Evolutionary conservation across 2,329 filamentous ascomycete species (phyloP).

Genomic region (Colletotrichum nymphaeae): DNA sequence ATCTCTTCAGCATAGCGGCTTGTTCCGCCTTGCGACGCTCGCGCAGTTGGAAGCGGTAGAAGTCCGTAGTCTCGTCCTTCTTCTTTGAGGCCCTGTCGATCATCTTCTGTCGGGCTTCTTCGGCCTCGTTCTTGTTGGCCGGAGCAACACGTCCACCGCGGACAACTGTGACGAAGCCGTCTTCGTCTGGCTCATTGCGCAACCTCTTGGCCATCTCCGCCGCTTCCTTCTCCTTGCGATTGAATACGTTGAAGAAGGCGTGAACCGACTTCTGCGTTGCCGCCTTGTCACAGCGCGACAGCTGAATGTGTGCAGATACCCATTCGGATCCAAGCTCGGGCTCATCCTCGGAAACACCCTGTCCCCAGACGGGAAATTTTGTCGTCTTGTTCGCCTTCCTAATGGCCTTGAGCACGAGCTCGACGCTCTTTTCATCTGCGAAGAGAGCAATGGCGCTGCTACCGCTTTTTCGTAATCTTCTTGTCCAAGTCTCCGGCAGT

Average conservation of each 20-base stretch:
- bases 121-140: slow-evolving; percentile 77
- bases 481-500: slow-evolving; percentile 80
- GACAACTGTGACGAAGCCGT: slow-evolving; percentile 94
- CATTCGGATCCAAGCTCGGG: slow-evolving; percentile 67
- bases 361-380: slow-evolving; percentile 76
- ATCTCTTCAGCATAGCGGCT: slow-evolving; percentile 73
- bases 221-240: slow-evolving; percentile 73
- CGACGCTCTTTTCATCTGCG: slow-evolving; percentile 83
- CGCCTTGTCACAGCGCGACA: slow-evolving; percentile 76
- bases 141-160: slow-evolving; percentile 81
- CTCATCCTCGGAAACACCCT: slow-evolving; percentile 66
- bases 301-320: slow-evolving; percentile 74
- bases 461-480: slow-evolving; percentile 77
- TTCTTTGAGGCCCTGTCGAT: slow-evolving; percentile 72
- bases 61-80: slow-evolving; percentile 74
- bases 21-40: slow-evolving; percentile 83
- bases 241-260: slow-evolving; percentile 88
- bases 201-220: slow-evolving; percentile 71
- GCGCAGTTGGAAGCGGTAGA: slow-evolving; percentile 86
- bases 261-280: slow-evolving; percentile 81
- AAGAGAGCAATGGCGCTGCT: slow-evolving; percentile 85
- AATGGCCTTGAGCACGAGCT: slow-evolving; percentile 80
- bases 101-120: slow-evolving; percentile 68
- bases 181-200: slow-evolving; percentile 87
- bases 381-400: slow-evolving; percentile 70